phyloP scores from a whole-genome alignment of 2,329 filamentous ascomycete genomes.

The Ceratocystis papillata region DNA sequence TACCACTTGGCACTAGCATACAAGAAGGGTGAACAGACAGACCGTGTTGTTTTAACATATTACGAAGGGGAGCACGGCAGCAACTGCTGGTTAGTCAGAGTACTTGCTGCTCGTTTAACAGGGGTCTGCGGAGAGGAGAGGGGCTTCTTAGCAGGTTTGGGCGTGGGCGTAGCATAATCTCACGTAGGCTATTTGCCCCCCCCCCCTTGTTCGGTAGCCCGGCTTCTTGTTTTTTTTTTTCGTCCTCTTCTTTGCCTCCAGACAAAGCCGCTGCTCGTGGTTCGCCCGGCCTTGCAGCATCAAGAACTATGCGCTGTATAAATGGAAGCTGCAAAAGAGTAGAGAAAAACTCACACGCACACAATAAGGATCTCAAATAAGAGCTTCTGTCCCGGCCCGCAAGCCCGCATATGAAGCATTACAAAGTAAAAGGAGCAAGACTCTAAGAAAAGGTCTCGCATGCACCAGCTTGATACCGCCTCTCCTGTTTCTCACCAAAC shows the following conservation, averaged over 20 bases:
- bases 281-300: too few species aligned
- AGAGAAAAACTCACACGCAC: too few species aligned
- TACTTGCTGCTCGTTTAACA: slow-evolving; percentile 16
- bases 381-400: neutral
- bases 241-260: too few species aligned
- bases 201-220: too few species aligned
- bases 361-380: too few species aligned
- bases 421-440: neutral
- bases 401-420: neutral
- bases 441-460: neutral
- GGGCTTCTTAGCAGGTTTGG: neutral
- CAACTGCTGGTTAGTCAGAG: slow-evolving; percentile 14
- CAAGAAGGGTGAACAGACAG: slow-evolving; percentile 10
- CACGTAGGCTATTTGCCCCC: neutral
- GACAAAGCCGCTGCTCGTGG: too few species aligned
- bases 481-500: neutral
- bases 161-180: neutral
- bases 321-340: too few species aligned
- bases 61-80: slow-evolving; percentile 19
- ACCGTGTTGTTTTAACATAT: slow-evolving; percentile 19
- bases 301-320: too few species aligned
- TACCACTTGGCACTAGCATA: slow-evolving; percentile 5
- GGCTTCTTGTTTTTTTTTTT: too few species aligned
- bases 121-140: neutral
- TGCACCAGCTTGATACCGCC: neutral